Evolutionary conservation across 495 filamentous ascomycete genomes (phyloP).

Genomic region (Penicillium roqueforti): DNA sequence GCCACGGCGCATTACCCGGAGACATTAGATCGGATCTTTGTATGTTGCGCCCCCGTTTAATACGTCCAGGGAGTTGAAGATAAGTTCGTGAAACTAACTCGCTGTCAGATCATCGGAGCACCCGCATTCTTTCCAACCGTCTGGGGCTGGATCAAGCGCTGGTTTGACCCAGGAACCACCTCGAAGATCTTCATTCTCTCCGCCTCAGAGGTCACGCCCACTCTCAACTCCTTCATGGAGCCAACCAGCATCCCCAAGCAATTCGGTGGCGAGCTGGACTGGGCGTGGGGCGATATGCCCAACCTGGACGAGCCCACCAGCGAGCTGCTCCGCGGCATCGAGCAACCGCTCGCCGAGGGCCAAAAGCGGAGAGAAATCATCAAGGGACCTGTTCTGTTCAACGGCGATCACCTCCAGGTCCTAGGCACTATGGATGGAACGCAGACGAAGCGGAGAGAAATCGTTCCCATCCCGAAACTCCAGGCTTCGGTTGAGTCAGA

Average conservation of each 20-base stretch:
- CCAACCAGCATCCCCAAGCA: constrained; percentile 71
- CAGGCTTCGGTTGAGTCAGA: background rate
- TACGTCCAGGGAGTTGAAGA: background rate
- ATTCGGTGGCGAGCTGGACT: constrained; percentile 81
- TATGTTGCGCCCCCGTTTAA: constrained; percentile 34
- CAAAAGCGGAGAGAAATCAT: constrained; percentile 29
- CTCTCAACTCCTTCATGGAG: constrained; percentile 77
- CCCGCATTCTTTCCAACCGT: constrained; percentile 90
- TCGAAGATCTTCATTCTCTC: constrained; percentile 89
- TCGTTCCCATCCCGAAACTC: constrained; percentile 27
- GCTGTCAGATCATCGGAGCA: constrained; percentile 71
- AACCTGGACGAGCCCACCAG: constrained; percentile 58
- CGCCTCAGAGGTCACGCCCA: constrained; percentile 62
- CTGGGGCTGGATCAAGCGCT: constrained; percentile 92
- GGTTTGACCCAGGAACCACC: constrained; percentile 91
- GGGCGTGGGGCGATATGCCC: constrained; percentile 68
- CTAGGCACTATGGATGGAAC: constrained; percentile 41
- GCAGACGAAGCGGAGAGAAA: constrained; percentile 32
- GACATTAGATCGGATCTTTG: constrained; percentile 81
- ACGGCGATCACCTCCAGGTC: constrained; percentile 36
- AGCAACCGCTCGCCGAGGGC: constrained; percentile 27
- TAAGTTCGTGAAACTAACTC: constrained; percentile 3
- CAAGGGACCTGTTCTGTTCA: constrained; percentile 42
- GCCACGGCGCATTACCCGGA: constrained; percentile 94
- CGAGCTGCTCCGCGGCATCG: constrained; percentile 42